Base-by-base conservation (phyloP, 176 grass and related monocot genomes). In the Eleusine coracana region DNA sequence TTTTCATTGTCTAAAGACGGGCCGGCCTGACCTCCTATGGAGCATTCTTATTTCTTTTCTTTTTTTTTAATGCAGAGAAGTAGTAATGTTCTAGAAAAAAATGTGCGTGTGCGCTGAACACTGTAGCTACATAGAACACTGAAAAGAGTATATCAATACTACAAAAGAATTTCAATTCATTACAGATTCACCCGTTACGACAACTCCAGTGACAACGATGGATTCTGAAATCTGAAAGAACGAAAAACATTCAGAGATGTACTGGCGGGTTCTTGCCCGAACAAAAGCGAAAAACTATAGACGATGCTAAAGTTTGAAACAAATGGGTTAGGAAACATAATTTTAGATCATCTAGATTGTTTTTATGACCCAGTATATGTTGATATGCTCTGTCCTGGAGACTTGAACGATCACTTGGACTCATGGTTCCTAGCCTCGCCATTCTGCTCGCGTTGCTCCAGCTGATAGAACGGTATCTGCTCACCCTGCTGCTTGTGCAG, bases 381-480 rank as follows among this genome's bases (percentile, higher is more conserved):
- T 13, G 72, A 54, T 6, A 52, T 37, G n/a, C 14, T 52, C n/a
- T 17, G 60, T 63, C 51, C 61, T 18, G 75, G 51, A 56, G 42
- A 74, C 55, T 14, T 10, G 29, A 66, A 36, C 28, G 5, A 18
- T 83, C 92, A 82, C 4, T 87, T 87, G 8, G 88, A 44, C 17
- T 87, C 88, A 37, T 82, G 52, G 72, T 86, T 88, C 68, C 68
- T 91, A 1, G 76, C 68, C 0, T 79, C 51, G 41, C 75, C 86
- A 8, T 92, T 91, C 85, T 95, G 89, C 61, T 88, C 84, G 10
- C 86, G 89, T 71, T 79, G 87, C 44, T 89, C 88, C 75, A 92
- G 76, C 68, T 91, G 90, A 67, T 88, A 91, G 78, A 98, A 89
- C 2, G 88, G 92, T 66, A 90, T 88, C 70, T 91, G 86, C 90